phyloP scores from a whole-genome alignment of 1,139 yeast genomes.

The Magnusiomyces fungicola region DNA sequence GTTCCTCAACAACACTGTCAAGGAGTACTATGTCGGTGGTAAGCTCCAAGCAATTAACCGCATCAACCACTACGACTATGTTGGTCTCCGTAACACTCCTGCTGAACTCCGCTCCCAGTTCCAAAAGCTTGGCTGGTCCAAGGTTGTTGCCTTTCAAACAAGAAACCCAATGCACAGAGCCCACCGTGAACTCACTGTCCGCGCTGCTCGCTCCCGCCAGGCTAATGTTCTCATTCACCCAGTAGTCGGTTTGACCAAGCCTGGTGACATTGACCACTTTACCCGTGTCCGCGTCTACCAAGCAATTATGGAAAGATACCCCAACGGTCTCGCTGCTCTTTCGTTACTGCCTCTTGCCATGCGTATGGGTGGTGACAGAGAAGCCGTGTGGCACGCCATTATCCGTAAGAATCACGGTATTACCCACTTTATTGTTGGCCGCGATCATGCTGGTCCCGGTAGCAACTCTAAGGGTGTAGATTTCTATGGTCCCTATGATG shows the following conservation, averaged over 20 bases:
- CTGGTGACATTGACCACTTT: constrained; percentile 97
- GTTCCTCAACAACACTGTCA: constrained; percentile 66
- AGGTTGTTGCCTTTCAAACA: constrained; percentile 94
- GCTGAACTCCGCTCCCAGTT: constrained; percentile 84
- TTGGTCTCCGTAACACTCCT: constrained; percentile 82
- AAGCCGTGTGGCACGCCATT: constrained; percentile 97
- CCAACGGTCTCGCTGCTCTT: constrained; percentile 85
- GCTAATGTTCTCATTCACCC: constrained; percentile 90
- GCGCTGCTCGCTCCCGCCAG: constrained; percentile 78
- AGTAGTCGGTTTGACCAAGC: constrained; percentile 93
- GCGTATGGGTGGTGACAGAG: constrained; percentile 99
- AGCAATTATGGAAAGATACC: constrained; percentile 85
- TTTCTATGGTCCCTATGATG: constrained; percentile 96
- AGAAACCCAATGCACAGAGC: constrained; percentile 99
- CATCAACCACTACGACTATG: constrained; percentile 87
- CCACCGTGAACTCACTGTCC: constrained; percentile 88
- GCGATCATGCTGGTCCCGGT: constrained; percentile 99
- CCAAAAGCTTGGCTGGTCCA: constrained; percentile 72
- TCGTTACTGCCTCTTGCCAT: constrained; percentile 89
- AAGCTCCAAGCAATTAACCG: constrained; percentile 72
- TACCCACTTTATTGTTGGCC: constrained; percentile 93
- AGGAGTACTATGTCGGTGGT: constrained; percentile 86
- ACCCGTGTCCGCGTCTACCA: constrained; percentile 94
- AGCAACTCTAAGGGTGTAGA: constrained; percentile 87
- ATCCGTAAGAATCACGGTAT: constrained; percentile 96